Base-by-base conservation (phyloP, 1,284 basidiomycete species). In the Ganoderma lucidum region DNA sequence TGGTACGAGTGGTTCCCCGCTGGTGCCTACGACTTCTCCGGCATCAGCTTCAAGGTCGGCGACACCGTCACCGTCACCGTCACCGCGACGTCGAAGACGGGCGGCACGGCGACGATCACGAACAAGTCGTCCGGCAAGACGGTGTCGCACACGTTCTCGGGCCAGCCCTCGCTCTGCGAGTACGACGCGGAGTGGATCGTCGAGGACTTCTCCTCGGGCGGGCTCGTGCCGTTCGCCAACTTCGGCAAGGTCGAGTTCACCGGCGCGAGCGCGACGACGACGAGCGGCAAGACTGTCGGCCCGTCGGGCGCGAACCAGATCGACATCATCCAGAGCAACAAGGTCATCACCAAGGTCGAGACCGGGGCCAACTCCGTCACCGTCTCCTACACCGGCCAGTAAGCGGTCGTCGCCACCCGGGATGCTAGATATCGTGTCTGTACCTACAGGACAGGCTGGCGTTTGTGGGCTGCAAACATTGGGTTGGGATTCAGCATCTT, bases 1-100 rank as follows among this genome's bases (percentile, higher is more conserved):
- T 81, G 81, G 81, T 81, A 78, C 70, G 81, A 82, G 70, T 82
- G 80, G 78, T 82, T 76, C 76, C 81, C 81, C 48, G 81, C 75
- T 69, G 78, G 70, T 70, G 79, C 80, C 17, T 67, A 74, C 65
- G 79, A 80, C 74, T 81, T 81, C 75, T 69, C 69, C 14, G 81
- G 78, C 66, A 80, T 82, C 74, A 65, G 68, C 61, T 65, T 78
- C 73, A 70, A 65, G 64, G 69, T 76, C 1, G 79, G 81, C 58
- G 74, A 82, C 75, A 70, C 71, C 6, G 74, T 81, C 65, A 78
- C 71, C 30, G 70, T 78, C 55, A 78, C 77, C 48, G 77, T 80
- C 32, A 77, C 76, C 53, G 77, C 80, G 32, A 63, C 77, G n/a
- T 75, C 70, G 56, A 72, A 70, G 23, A 80, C 72, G 39, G 56